Percentiles rank a stretch among this genome's conserved stretches.
Conservation (phyloP, 805 yeast species). For the Hagleromyces aurorensis region DNA sequence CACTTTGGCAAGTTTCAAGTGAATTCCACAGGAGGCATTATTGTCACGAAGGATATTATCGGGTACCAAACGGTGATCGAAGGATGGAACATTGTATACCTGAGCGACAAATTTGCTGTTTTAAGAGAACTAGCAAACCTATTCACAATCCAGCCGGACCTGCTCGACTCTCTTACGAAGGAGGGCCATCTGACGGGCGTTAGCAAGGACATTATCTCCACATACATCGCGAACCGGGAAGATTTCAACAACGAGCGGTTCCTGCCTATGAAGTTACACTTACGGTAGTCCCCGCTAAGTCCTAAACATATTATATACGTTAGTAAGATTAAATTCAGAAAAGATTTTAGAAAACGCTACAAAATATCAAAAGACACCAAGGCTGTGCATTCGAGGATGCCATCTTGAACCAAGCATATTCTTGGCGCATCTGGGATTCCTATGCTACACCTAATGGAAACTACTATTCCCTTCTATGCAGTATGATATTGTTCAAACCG, state of each 20-base stretch:
- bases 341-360: too few relatives aligned
- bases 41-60: constrained; percentile 74
- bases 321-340: too few relatives aligned
- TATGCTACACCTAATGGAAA: too few relatives aligned
- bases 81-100: constrained; percentile 53
- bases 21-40: constrained; percentile 74
- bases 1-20: constrained; percentile 74
- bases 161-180: constrained; percentile 65
- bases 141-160: constrained; percentile 76
- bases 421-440: too few relatives aligned
- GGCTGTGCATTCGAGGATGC: too few relatives aligned
- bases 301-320: too few relatives aligned
- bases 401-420: too few relatives aligned
- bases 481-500: too few relatives aligned
- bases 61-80: constrained; percentile 64
- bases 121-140: constrained; percentile 77
- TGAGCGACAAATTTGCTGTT: constrained; percentile 57
- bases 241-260: constrained; percentile 48
- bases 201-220: constrained; percentile 53
- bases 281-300: too few relatives aligned
- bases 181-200: constrained; percentile 71
- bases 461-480: too few relatives aligned
- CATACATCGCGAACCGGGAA: constrained; percentile 58
- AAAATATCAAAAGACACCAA: too few relatives aligned
- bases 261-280: too few relatives aligned